phyloP scores from a whole-genome alignment of 106 monocot genomes.

The Dendrobium nobile region DNA sequence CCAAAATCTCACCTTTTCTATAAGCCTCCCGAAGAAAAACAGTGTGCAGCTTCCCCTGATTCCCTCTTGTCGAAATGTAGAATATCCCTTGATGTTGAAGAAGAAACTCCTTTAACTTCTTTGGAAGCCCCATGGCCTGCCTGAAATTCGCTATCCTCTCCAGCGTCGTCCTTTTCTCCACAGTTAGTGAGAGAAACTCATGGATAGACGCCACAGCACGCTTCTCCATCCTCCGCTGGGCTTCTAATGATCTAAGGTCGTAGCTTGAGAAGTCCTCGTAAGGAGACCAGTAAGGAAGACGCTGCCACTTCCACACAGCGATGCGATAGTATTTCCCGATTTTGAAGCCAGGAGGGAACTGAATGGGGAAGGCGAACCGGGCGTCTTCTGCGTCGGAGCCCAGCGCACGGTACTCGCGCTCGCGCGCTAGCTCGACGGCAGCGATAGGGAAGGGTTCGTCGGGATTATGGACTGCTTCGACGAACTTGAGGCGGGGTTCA shows the following conservation, averaged over 20 bases:
- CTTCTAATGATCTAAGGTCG: conserved; percentile 85
- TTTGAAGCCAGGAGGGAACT: conserved; percentile 92
- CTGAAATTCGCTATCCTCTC: conserved; percentile 86
- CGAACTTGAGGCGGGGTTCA: conserved; percentile 54
- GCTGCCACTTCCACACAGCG: conserved; percentile 98
- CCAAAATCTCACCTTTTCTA: conserved; percentile 66
- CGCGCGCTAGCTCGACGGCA: conserved; percentile 58
- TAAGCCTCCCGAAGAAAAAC: conserved; percentile 87
- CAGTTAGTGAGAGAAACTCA: conserved; percentile 79
- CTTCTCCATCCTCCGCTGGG: conserved; percentile 84
- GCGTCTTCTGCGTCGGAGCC: conserved; percentile 68
- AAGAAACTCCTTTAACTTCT: conserved; percentile 91
- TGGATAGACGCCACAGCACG: conserved; percentile 77
- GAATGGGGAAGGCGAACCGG: conserved; percentile 66
- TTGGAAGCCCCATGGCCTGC: conserved; percentile 78
- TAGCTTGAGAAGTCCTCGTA: conserved; percentile 89
- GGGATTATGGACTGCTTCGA: conserved; percentile 36
- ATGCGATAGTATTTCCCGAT: conserved; percentile 88
- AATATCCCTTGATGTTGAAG: conserved; percentile 92
- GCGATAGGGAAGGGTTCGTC: conserved; percentile 22
- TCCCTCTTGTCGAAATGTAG: conserved; percentile 89
- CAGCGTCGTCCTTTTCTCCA: conserved; percentile 74
- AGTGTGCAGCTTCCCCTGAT: conserved; percentile 85
- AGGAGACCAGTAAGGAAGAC: conserved; percentile 92
- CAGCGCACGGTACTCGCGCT: conserved; percentile 53